Evolutionary conservation across 441 rosid species (phyloP).

Genomic region (Aleurites moluccanus): DNA sequence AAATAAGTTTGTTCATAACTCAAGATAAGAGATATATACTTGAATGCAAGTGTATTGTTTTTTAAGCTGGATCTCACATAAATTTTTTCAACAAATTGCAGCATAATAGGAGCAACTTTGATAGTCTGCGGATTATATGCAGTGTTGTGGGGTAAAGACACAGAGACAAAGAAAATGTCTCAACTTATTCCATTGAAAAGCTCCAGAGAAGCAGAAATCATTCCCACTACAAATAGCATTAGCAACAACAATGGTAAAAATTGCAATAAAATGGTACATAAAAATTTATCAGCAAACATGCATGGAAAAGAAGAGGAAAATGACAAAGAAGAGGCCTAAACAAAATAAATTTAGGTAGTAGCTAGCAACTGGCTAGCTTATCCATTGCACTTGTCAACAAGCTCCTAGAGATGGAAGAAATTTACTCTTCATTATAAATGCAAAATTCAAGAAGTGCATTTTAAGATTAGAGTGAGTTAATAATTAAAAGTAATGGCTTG

Average conservation of each 20-base stretch:
- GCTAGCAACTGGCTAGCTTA: too few species aligned
- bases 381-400: too few species aligned
- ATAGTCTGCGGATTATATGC: slow-evolving; percentile 15
- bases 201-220: neutral
- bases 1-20: too few species aligned
- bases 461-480: too few species aligned
- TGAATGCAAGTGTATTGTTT: too few species aligned
- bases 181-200: neutral
- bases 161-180: slow-evolving; percentile 6
- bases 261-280: neutral
- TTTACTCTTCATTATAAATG: too few species aligned
- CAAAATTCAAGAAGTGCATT: too few species aligned
- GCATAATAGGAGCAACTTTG: slow-evolving; percentile 15
- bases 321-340: neutral
- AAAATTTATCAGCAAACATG: neutral
- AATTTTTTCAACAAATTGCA: neutral
- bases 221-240: neutral
- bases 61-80: too few species aligned
- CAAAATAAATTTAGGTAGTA: too few species aligned
- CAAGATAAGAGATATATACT: too few species aligned
- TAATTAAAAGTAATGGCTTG: too few species aligned
- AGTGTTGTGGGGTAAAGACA: slow-evolving; percentile 16
- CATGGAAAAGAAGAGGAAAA: neutral
- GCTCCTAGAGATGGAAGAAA: too few species aligned
- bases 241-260: neutral